Conservation (phyloP, 1,284 basidiomycete species). For the Leccinum subfulvum region DNA sequence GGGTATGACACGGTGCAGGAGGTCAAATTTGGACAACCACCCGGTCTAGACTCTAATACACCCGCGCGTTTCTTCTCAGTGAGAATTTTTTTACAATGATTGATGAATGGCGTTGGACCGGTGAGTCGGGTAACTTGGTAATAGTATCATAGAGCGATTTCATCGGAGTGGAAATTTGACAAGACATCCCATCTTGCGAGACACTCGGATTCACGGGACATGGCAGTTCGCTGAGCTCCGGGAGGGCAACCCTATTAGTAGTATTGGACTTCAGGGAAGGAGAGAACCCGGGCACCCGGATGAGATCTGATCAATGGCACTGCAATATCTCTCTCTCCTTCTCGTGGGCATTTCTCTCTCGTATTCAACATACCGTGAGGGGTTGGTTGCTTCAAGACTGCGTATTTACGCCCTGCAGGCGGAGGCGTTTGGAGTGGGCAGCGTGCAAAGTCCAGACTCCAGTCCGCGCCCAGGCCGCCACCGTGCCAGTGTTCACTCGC, state of each 20-base stretch:
- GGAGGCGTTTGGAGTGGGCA: not conserved
- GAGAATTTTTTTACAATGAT: not conserved
- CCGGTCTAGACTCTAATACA: constrained; percentile 1
- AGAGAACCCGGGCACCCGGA: not conserved
- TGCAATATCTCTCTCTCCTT: not conserved
- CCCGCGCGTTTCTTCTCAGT: not conserved
- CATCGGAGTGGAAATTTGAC: constrained; percentile 1
- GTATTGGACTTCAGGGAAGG: not conserved
- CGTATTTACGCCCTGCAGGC: not conserved
- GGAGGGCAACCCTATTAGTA: not conserved
- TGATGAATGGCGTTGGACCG: not conserved
- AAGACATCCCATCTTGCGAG: not conserved
- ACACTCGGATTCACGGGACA: not conserved
- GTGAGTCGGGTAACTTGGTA: not conserved
- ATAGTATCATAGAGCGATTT: not conserved
- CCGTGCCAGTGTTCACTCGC: not conserved
- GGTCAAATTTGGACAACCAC: not conserved
- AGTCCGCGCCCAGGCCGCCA: not conserved
- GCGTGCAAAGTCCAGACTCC: not conserved
- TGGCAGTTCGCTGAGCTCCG: not conserved
- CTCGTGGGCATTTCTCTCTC: not conserved
- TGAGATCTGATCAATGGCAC: not conserved
- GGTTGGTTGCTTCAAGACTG: not conserved
- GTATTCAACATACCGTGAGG: not conserved
- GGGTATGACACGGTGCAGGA: constrained; percentile 1